A percentile compares a stretch with the other conserved stretches of the same genome.
Conservation (phyloP, 2,329 filamentous ascomycete genomes). For the Septoria linicola region DNA sequence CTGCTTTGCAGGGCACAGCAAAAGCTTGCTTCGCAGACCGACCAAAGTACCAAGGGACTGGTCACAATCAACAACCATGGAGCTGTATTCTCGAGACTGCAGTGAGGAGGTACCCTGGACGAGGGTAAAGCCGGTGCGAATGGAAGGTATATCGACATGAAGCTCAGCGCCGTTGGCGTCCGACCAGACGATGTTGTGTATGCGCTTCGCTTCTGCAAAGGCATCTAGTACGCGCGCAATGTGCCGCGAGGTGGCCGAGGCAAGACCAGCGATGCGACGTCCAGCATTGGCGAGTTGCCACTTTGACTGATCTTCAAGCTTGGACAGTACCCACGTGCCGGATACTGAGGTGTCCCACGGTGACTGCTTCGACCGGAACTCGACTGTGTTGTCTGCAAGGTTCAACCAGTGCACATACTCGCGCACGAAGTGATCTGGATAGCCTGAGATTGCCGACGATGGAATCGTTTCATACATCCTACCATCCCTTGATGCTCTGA, state of each 20-base stretch:
- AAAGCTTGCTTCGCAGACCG: conserved; percentile 59
- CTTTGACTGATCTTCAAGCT: conserved; percentile 44
- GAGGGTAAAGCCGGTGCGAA: conserved; percentile 28
- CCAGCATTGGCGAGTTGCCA: conserved; percentile 37
- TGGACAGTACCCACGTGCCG: conserved; percentile 26
- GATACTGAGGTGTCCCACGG: conserved; percentile 24
- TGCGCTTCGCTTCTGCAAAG: conserved; percentile 16
- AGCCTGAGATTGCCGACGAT: conserved; percentile 42
- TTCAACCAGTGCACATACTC: conserved; percentile 63
- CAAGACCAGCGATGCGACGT: conserved; percentile 13
- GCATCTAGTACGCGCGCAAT: conserved; percentile 50
- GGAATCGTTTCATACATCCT: conserved; percentile 42
- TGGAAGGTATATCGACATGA: conserved; percentile 26
- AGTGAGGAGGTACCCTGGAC: conserved; percentile 7
- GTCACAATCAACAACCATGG: conserved; percentile 42
- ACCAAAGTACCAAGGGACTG: conserved; percentile 63
- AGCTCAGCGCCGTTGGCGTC: not conserved
- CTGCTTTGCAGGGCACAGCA: conserved; percentile 41
- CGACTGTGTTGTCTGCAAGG: conserved; percentile 46
- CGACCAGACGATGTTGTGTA: conserved; percentile 21
- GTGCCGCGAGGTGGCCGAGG: conserved; percentile 45
- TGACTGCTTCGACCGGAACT: conserved; percentile 47
- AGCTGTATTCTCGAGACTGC: conserved; percentile 9
- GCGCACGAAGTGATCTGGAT: conserved; percentile 53
- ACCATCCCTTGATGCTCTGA: conserved; percentile 44